phyloP scores from a whole-genome alignment of 1,139 yeast species.

The Lizanozyma gosingica region DNA sequence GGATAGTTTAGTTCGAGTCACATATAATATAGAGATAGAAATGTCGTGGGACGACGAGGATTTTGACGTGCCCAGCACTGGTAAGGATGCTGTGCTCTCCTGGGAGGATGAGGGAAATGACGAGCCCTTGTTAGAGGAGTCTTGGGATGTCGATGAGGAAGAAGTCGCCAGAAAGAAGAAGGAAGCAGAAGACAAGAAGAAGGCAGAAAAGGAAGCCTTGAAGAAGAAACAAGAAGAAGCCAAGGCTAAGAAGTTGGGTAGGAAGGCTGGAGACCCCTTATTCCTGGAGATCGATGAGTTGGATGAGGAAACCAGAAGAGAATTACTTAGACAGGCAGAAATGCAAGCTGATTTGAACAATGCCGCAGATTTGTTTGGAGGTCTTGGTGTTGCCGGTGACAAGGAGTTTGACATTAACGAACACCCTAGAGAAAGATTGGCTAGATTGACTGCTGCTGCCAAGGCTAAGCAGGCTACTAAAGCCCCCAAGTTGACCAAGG shows the following conservation, averaged over 20 bases:
- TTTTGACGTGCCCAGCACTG: constrained; percentile 58
- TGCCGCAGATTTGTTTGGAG: constrained; percentile 89
- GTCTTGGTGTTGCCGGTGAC: constrained; percentile 58
- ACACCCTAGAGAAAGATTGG: constrained; percentile 52
- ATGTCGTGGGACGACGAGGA: constrained; percentile 83
- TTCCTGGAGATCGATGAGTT: constrained; percentile 50
- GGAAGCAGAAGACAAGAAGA: constrained; percentile 29
- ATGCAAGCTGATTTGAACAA: constrained; percentile 78
- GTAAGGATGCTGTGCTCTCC: constrained; percentile 38
- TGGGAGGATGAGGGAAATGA: constrained; percentile 83
- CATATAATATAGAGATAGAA: constrained; percentile 1
- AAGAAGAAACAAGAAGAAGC: constrained; percentile 31
- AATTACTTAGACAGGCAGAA: constrained; percentile 71
- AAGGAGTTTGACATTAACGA: constrained; percentile 31
- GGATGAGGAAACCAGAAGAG: constrained; percentile 61
- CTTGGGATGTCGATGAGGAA: constrained; percentile 79
- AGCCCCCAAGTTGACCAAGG: constrained; percentile 38
- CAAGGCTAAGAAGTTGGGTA: constrained; percentile 19
- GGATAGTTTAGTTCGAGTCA: too few relatives aligned
- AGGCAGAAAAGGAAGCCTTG: constrained; percentile 31
- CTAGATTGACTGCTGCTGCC: constrained; percentile 42
- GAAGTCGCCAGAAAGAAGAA: constrained; percentile 45
- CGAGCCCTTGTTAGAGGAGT: constrained; percentile 60
- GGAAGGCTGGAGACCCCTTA: constrained; percentile 12
- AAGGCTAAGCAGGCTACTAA: constrained; percentile 24